phyloP scores from a whole-genome alignment of 257 asterid species.

The Echium plantagineum region DNA sequence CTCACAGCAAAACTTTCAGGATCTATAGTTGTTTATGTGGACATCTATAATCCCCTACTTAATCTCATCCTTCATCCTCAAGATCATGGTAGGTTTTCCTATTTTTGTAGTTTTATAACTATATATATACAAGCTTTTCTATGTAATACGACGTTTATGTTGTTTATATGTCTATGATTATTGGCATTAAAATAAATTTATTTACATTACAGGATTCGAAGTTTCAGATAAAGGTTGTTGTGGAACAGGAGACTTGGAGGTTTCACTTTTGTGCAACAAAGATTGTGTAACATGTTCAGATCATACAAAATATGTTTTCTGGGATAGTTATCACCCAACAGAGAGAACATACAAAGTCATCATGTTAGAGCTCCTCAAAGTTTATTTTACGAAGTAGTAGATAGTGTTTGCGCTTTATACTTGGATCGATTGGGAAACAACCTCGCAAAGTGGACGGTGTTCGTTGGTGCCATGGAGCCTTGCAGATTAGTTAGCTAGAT shows the following conservation, averaged over 20 bases:
- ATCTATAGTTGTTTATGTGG: slow-evolving; percentile 15
- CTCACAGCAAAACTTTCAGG: slow-evolving; percentile 15
- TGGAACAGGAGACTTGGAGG: slow-evolving; percentile 27
- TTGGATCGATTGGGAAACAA: too few species aligned
- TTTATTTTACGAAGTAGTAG: too few species aligned
- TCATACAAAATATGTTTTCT: slow-evolving; percentile 19
- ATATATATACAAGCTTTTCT: too few species aligned
- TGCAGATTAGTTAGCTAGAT: too few species aligned
- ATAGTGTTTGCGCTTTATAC: too few species aligned
- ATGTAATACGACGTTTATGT: too few species aligned
- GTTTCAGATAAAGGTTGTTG: slow-evolving; percentile 33
- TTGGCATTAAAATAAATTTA: slow-evolving; percentile 4
- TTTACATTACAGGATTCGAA: slow-evolving; percentile 20
- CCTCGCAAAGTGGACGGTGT: too few species aligned
- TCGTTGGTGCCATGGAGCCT: too few species aligned
- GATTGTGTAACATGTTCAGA: slow-evolving; percentile 18
- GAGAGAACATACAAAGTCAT: slow-evolving; percentile 26
- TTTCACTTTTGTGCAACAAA: slow-evolving; percentile 17
- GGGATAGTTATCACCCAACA: slow-evolving; percentile 40
- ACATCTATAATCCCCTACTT: slow-evolving; percentile 18
- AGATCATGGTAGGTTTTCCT: slow-evolving; percentile 19
- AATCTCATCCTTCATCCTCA: slow-evolving; percentile 21
- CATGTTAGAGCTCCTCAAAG: slow-evolving; percentile 6
- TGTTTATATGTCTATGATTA: too few species aligned
- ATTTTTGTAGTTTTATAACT: background rate